Evolutionary conservation across 768 basidiomycete genomes (phyloP).

Genomic region (Termitomyces sp.): DNA sequence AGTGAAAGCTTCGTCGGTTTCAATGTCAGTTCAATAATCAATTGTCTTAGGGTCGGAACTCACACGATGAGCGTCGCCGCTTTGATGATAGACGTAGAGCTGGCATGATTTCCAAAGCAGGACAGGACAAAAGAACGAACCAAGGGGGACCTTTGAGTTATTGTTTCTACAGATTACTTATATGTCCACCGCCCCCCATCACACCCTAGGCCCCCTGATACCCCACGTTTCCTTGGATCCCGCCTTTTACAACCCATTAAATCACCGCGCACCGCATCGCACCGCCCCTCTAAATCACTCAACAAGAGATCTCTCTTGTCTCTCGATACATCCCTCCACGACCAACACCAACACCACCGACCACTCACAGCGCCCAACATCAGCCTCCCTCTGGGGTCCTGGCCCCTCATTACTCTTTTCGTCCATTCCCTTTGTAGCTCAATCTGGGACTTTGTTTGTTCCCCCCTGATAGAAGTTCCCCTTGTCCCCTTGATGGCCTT

Average conservation of each 20-base stretch:
- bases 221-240: neutral
- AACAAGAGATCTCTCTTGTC: neutral
- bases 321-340: neutral
- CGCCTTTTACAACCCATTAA: neutral
- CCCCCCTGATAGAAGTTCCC: constrained; percentile 6
- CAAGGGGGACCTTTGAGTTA: neutral
- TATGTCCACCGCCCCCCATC: neutral
- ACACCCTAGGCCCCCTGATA: neutral
- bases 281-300: neutral
- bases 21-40: neutral
- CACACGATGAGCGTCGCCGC: constrained; percentile 14
- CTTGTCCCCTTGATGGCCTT: neutral
- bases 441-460: constrained; percentile 15
- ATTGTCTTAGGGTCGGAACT: neutral
- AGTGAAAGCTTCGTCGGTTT: constrained; percentile 20
- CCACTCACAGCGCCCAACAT: neutral
- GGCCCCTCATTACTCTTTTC: constrained; percentile 6
- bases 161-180: constrained; percentile 2
- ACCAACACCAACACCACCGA: neutral
- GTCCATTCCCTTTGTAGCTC: constrained; percentile 11
- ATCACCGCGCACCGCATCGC: neutral
- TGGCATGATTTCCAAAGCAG: constrained; percentile 17
- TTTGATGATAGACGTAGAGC: constrained; percentile 14
- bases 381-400: neutral
- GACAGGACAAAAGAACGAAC: constrained; percentile 15